Conservation (phyloP, 257 asterid species). For the Craterostigma plantagineum region DNA sequence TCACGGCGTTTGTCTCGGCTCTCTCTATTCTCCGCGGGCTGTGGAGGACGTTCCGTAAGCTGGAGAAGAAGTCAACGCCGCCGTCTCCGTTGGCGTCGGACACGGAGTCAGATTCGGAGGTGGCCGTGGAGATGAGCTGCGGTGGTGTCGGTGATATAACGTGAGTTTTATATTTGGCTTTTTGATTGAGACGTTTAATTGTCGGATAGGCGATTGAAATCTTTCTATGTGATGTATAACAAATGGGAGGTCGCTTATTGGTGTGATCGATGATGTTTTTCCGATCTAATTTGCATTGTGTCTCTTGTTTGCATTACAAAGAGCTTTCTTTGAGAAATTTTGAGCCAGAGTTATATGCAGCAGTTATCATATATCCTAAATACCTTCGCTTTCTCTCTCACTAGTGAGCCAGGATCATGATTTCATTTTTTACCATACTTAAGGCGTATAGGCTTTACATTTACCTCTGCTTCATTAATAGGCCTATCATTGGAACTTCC, state of each 20-base stretch:
- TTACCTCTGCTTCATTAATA: slow-evolving; percentile 12
- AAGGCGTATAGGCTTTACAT: neutral
- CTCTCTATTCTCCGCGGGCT: slow-evolving; percentile 66
- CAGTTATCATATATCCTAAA: too few relatives aligned
- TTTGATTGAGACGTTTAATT: too few relatives aligned
- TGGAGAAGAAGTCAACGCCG: slow-evolving; percentile 23
- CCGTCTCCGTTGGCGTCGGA: slow-evolving; percentile 11
- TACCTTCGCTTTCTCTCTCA: too few relatives aligned
- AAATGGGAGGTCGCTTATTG: too few relatives aligned
- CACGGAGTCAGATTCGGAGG: slow-evolving; percentile 11
- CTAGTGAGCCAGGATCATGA: neutral
- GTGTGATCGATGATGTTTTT: too few relatives aligned
- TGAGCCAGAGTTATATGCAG: too few relatives aligned
- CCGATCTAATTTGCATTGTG: too few relatives aligned
- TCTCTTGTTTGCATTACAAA: too few relatives aligned
- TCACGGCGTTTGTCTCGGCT: slow-evolving; percentile 70
- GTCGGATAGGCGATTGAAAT: too few relatives aligned
- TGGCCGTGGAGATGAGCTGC: slow-evolving; percentile 15
- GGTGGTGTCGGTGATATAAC: slow-evolving; percentile 1
- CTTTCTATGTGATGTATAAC: too few relatives aligned
- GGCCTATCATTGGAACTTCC: slow-evolving; percentile 23
- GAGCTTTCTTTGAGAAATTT: too few relatives aligned
- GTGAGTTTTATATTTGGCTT: too few relatives aligned
- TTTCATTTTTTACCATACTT: neutral
- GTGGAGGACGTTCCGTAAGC: slow-evolving; percentile 44